Percentiles rank a stretch among this genome's conserved stretches.
These are phyloP conservation scores for Prunus persica DNA, from an alignment of 306 rosid species.

Conservation along the genomic window DNA sequence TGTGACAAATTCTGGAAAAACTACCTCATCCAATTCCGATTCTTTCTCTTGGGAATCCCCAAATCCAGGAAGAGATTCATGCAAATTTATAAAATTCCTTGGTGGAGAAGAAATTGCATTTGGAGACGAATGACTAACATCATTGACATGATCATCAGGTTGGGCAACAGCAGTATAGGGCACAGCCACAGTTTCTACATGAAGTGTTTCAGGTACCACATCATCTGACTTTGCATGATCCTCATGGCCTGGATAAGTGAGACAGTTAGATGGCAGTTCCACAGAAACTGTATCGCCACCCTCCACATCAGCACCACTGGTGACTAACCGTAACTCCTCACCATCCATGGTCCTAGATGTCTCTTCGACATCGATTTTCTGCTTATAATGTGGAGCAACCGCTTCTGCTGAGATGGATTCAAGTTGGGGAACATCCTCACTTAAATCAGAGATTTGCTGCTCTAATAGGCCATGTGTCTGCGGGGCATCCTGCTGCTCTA, in stretches of 20 bases:
- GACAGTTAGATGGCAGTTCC: slow-evolving; percentile 28
- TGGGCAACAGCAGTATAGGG: slow-evolving; percentile 12
- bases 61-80: slow-evolving; percentile 29
- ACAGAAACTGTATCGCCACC: slow-evolving; percentile 29
- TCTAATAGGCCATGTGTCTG: slow-evolving; percentile 25
- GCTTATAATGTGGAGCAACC: slow-evolving; percentile 25
- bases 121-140: slow-evolving; percentile 29
- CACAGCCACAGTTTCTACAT: slow-evolving; percentile 9
- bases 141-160: slow-evolving; percentile 23
- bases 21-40: slow-evolving; percentile 36
- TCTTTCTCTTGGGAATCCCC: slow-evolving; percentile 30
- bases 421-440: slow-evolving; percentile 28
- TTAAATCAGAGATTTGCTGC: slow-evolving; percentile 27
- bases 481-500: background rate
- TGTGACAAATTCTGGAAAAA: slow-evolving; percentile 31
- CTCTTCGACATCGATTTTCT: slow-evolving; percentile 34
- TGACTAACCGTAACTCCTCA: slow-evolving; percentile 34
- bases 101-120: slow-evolving; percentile 37
- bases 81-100: slow-evolving; percentile 25
- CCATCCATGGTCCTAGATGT: slow-evolving; percentile 24
- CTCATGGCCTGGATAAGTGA: slow-evolving; percentile 22
- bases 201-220: slow-evolving; percentile 19
- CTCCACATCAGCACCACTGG: slow-evolving; percentile 29
- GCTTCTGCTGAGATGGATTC: slow-evolving; percentile 36
- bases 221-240: slow-evolving; percentile 25